Evolutionary conservation across 495 filamentous ascomycete genomes (phyloP), one percentile per base, ranked within the genome.

Genomic region (Jackrogersella minutella): DNA sequence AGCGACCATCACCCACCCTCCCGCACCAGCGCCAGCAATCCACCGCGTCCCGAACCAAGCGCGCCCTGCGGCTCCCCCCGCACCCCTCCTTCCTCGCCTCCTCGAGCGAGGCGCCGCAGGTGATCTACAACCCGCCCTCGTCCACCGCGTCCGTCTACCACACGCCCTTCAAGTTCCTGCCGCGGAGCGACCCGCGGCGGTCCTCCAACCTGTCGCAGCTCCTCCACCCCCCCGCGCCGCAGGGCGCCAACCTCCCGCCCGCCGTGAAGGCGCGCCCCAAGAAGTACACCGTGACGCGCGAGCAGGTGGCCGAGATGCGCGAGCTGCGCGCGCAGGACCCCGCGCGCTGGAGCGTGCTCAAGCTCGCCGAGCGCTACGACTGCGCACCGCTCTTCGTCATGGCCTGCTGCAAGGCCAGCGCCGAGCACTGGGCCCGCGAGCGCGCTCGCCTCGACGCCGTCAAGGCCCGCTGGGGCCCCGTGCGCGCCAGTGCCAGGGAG

Each of bases 91-190:
- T 92, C 79, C 80, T 84, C 52, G 66, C 77, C 16, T 71, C 79
- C 22, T 37, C 53, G 11, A 31, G 53, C 39, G 49, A 47, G 39
- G 70, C 78, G 58, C 81, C 88, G 65, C 84, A 91, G 68, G 91
- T 98, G 75, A 88, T 99, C 78, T 93, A 90, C 88, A 98, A 97
- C 79, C 95, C 95, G 39, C 95, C 95, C 5, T 89, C 93, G n/a
- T 87, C 91, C 30, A 84, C 86, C 0, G 86, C 96, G 1, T 91
- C 87, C 16, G 88, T 93, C 31, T 91, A 89, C 76, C 86, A 96
- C 75, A 99, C 95, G 2, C 95, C 95, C 28, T 81, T 86, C 58
- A 93, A 91, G 65, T 99, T 99, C 80, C 88, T 99, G 13, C 96
- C 95, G 26, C 79, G 81, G 62, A 79, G 82, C 60, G 96, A 99